These are phyloP conservation scores for Colletotrichum filicis DNA, from an alignment of 2,329 filamentous ascomycete genomes.

Conservation along the genomic window DNA sequence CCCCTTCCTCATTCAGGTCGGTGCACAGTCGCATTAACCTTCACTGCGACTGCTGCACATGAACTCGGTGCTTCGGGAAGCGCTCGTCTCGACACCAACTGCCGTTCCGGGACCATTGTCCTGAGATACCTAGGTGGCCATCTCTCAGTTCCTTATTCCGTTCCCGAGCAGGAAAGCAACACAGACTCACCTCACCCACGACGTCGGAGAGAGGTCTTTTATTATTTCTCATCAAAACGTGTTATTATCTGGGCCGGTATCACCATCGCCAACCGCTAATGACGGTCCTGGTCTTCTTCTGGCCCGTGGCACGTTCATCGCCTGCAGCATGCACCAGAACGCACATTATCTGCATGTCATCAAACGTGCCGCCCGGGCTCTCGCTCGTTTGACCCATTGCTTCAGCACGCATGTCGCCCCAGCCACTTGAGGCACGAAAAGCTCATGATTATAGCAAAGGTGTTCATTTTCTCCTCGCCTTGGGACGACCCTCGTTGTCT, in stretches of 20 bases:
- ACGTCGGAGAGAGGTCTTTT: background rate
- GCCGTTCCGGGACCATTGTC: background rate
- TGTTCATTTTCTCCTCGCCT: background rate
- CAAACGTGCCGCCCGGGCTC: conserved; percentile 18
- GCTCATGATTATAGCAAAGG: background rate
- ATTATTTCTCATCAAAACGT: conserved; percentile 6
- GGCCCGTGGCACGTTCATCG: conserved; percentile 10
- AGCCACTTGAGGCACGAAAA: conserved; percentile 23
- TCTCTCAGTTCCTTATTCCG: background rate
- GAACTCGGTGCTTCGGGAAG: conserved; percentile 19
- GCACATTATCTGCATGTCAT: conserved; percentile 9
- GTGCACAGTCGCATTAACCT: background rate
- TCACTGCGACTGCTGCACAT: background rate
- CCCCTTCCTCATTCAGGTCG: conserved; percentile 5
- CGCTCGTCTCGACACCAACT: background rate
- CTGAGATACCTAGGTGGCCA: too few species aligned
- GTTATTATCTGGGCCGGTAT: conserved; percentile 10
- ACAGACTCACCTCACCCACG: conserved; percentile 12
- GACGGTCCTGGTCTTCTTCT: background rate
- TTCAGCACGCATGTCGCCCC: background rate
- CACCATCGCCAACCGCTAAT: background rate
- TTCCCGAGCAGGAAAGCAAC: background rate
- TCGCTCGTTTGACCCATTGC: conserved; percentile 22
- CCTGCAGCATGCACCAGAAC: background rate
- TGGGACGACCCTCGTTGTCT: conserved; percentile 25